Evolutionary conservation across 345 rosid species (phyloP).

Genomic region (Populus davidiana): DNA sequence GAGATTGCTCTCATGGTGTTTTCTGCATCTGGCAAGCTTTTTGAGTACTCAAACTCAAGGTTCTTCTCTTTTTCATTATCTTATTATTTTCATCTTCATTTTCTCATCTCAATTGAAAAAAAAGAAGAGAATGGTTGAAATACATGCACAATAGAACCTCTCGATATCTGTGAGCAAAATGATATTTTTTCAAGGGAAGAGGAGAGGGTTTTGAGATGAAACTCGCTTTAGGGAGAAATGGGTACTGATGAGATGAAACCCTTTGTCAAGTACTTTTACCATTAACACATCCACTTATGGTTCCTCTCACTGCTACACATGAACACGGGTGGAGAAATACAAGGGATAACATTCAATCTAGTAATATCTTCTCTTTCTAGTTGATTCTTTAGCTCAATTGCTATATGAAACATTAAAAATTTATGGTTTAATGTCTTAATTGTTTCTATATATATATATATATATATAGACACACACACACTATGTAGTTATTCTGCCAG

Average conservation of each 20-base stretch:
- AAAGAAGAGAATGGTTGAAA: not conserved
- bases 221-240: not conserved
- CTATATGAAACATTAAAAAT: not conserved
- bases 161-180: slow-evolving; percentile 1
- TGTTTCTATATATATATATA: not conserved
- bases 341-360: too few species aligned
- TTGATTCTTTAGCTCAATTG: too few species aligned
- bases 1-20: slow-evolving; percentile 36
- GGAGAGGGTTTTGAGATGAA: not conserved
- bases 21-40: slow-evolving; percentile 39
- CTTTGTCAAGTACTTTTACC: too few species aligned
- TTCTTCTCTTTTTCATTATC: not conserved
- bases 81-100: not conserved
- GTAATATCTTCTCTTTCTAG: too few species aligned
- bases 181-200: not conserved
- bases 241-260: not conserved
- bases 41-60: slow-evolving; percentile 44
- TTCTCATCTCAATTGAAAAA: not conserved
- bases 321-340: too few species aligned
- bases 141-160: not conserved
- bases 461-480: not conserved
- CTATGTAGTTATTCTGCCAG: not conserved
- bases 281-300: too few species aligned
- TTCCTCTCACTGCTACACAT: too few species aligned
- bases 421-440: not conserved